Base-by-base conservation (phyloP, 495 filamentous ascomycete genomes). In the Lasiosphaeris hirsuta region DNA sequence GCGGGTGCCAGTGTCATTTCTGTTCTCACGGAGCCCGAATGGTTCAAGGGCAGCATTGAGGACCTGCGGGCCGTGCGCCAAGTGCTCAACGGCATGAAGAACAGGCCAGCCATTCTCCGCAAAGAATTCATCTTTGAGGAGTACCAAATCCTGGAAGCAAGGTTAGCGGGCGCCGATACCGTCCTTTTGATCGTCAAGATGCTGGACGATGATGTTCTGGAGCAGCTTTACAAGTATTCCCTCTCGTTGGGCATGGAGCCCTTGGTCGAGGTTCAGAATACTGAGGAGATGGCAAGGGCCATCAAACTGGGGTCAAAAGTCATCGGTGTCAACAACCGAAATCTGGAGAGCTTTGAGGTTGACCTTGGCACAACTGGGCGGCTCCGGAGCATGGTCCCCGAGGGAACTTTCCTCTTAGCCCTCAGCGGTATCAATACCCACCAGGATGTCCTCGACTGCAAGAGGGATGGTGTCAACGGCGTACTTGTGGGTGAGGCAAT, bases 61-160 rank as follows among this genome's bases (percentile, higher is more conserved):
- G 94, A 99, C 68, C 76, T 99, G 37, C 86, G 90, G 44, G 83
- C 87, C 52, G 94, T 96, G 30, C 85, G 94, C 10, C 90, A 92
- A 69, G 90, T 88, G 42, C 76, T 99, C 13, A 86, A 91, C 60
- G 90, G 88, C 10, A 89, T 97, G 83, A 85, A 89, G 0, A 94
- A 97, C 69, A 82, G 94, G 39, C 94, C 94, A 4, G 94, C 92
- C 8, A 79, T 99, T 6, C 77, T 99, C 15, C 84, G 95, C 7
- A 99, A 99, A 68, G 94, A 99, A 50, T 99, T 99, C 64, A 85
- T 99, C 41, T 97, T 99, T 64, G 92, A 97, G 14, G 90, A 97
- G 67, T 99, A 97, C 69, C 94, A 99, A 70, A 97, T 99, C 54
- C 76, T 99, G 33, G 94, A 99, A 71, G 94, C 95, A 7, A 81